Conservation (phyloP, 1,139 yeast species). For the Saccharomycopsis crataegensis region DNA sequence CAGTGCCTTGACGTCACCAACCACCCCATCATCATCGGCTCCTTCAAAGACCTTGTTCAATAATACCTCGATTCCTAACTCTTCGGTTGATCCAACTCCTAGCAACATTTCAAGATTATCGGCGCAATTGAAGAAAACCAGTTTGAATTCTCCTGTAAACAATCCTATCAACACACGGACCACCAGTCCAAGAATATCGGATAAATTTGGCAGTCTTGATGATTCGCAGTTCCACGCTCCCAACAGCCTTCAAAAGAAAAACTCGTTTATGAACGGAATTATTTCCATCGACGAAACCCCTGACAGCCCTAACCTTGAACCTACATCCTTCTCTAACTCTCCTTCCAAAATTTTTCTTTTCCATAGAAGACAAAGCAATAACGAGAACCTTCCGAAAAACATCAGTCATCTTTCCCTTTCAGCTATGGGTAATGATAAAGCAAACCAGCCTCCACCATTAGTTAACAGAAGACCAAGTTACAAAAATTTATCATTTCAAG, state of each 20-base stretch:
- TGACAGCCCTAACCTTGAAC: slow-evolving; percentile 15
- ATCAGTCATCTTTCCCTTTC: slow-evolving; percentile 17
- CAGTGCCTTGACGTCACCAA: not conserved
- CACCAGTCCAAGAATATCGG: not conserved
- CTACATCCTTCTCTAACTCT: slow-evolving; percentile 10
- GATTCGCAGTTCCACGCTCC: not conserved
- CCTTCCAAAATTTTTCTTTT: slow-evolving; percentile 6
- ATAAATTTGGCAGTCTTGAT: not conserved
- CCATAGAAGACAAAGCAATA: not conserved
- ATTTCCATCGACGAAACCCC: slow-evolving; percentile 2
- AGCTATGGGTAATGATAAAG: not conserved
- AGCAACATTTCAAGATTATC: slow-evolving; percentile 8
- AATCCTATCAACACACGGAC: not conserved
- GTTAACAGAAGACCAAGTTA: not conserved
- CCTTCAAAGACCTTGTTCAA: not conserved
- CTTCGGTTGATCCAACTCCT: not conserved
- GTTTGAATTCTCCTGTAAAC: not conserved
- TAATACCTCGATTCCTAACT: not conserved
- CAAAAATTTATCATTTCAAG: no score
- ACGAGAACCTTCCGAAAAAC: slow-evolving; percentile 8
- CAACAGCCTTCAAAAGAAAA: not conserved
- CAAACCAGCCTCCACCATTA: not conserved
- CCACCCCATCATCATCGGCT: not conserved
- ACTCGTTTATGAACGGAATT: no score
- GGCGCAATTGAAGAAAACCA: slow-evolving; percentile 12